phyloP scores from a whole-genome alignment of 257 asterid species.

The Nicotiana otophora region DNA sequence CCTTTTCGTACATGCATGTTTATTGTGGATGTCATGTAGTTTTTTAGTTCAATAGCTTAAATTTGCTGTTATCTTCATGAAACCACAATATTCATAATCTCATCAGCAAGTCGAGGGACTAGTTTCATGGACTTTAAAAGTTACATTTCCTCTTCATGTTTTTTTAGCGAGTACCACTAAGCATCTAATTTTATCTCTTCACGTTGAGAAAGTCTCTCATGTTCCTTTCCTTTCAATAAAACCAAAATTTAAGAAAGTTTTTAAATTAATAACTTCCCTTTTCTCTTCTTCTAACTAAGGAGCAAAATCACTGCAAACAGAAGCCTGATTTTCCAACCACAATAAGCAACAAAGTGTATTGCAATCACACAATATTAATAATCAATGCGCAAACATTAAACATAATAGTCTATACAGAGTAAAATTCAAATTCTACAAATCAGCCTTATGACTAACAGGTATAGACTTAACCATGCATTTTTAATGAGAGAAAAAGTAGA shows the following conservation, averaged over 20 bases:
- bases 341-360: neutral
- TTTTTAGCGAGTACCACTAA: no score
- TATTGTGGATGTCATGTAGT: neutral
- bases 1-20: neutral
- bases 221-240: neutral
- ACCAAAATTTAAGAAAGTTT: neutral
- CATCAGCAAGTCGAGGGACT: neutral
- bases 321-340: neutral
- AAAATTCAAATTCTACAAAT: neutral
- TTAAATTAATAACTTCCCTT: neutral
- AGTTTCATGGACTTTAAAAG: neutral
- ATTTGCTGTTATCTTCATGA: neutral
- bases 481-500: neutral
- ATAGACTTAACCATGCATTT: neutral
- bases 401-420: neutral
- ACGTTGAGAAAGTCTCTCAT: neutral
- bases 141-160: neutral
- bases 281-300: neutral
- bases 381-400: neutral
- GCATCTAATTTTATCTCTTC: neutral
- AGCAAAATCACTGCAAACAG: neutral
- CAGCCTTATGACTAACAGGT: neutral
- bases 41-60: neutral
- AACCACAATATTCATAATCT: neutral
- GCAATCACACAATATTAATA: neutral